Base-by-base conservation (phyloP, 2,329 filamentous ascomycete species). In the Ophidiomyces ophidiicola region DNA sequence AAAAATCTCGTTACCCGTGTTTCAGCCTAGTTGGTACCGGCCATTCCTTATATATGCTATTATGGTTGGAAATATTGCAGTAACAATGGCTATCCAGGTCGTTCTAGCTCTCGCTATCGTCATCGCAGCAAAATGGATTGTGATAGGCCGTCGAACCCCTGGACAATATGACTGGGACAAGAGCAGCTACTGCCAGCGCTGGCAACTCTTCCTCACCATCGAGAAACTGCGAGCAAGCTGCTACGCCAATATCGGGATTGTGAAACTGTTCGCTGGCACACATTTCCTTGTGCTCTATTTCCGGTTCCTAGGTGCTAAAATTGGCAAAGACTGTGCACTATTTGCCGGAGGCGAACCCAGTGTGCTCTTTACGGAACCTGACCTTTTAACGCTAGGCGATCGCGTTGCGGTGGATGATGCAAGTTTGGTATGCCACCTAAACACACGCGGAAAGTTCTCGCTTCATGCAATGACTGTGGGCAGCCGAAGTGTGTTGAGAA, bases 141-240 rank as follows among this genome's bases (percentile, higher is more conserved):
- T 37, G 12, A 12, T 37, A 6, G 34, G 34, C 10, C 34, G 34
- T n/a, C 34, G 34, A 8, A n/a, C 5, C 21, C 23, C 24, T 15
- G 34, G 34, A 6, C 14, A n/a, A 6, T 37, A 28, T 18, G 23
- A 21, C 5, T 37, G 34, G 34, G 34, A 37, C 34, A 8, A 18
- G 8, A 37, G 34, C 34, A 37, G 34, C 14, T 37, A 28, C 34
- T 37, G 34, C 34, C 34, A 37, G 17, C 34, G 34, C 34, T 37
- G 34, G 34, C 34, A 37, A 18, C 17, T 37, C 12, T 15, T 37
- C 1, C 34, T 37, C 4, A 28, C 34, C 23, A 37, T 37, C 7
- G 34, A 37, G 24, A 28, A n/a, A n/a, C 24, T 37, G 14, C 28
- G 24, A 4, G n/a, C 14, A 7, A 26, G 24, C 6, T 36, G 25